Evolutionary conservation across 371 early-diverging fungal genomes (phyloP).

Genomic region (Lichtheimia corymbifera): DNA sequence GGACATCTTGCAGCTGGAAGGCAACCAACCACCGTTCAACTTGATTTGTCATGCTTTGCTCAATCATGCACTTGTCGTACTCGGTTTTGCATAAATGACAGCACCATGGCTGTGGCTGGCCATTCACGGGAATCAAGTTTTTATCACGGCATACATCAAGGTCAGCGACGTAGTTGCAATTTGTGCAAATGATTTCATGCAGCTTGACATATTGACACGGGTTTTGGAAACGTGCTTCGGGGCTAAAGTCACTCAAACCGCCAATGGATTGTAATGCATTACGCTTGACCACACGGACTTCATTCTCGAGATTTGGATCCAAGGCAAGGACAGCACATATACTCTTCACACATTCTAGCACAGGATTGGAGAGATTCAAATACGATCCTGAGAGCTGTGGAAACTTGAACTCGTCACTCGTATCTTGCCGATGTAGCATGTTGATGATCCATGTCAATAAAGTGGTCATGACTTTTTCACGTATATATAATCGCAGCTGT

Average conservation of each 20-base stretch:
- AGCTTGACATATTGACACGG: slow-evolving; percentile 80
- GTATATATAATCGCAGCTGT: slow-evolving; percentile 40
- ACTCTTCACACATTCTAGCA: slow-evolving; percentile 80
- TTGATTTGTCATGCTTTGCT: slow-evolving; percentile 74
- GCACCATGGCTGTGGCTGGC: slow-evolving; percentile 37
- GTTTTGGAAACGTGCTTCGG: slow-evolving; percentile 72
- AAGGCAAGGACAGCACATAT: slow-evolving; percentile 73
- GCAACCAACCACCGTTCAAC: slow-evolving; percentile 60
- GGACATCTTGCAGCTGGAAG: slow-evolving; percentile 87
- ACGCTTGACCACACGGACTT: slow-evolving; percentile 71
- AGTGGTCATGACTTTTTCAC: slow-evolving; percentile 48
- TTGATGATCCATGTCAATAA: slow-evolving; percentile 49
- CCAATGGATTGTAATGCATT: slow-evolving; percentile 72
- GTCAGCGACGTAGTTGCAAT: slow-evolving; percentile 82
- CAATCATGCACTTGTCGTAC: slow-evolving; percentile 75
- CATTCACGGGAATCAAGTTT: slow-evolving; percentile 59
- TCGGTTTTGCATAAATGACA: slow-evolving; percentile 74
- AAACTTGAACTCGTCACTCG: slow-evolving; percentile 47
- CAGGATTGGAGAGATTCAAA: slow-evolving; percentile 58
- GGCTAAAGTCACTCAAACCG: slow-evolving; percentile 78
- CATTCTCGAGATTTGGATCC: slow-evolving; percentile 63
- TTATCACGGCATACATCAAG: slow-evolving; percentile 89
- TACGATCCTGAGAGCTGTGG: slow-evolving; percentile 75
- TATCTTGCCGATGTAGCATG: slow-evolving; percentile 27
- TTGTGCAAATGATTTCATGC: slow-evolving; percentile 83